Evolutionary conservation across 352 stramenopile genomes (phyloP).

Genomic region (Globisporangium mamillatum): DNA sequence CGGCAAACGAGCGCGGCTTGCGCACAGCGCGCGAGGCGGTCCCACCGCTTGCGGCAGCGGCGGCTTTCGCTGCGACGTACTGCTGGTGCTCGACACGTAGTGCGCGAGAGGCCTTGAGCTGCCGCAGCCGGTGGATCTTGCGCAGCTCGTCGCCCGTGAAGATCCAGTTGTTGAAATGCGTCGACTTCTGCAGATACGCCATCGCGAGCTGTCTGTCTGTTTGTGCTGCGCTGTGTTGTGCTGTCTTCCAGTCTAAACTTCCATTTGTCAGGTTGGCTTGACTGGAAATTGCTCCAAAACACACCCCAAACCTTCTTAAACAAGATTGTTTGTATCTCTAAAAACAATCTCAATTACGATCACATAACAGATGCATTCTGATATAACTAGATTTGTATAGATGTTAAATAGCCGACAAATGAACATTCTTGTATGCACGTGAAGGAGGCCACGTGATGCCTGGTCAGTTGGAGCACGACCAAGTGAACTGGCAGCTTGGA

Average conservation of each 20-base stretch:
- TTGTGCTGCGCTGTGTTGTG: background rate
- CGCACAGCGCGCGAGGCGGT: slow-evolving; percentile 28
- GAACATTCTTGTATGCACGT: too few relatives aligned
- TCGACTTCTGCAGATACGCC: slow-evolving; percentile 82
- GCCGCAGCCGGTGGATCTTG: slow-evolving; percentile 51
- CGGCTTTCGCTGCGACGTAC: slow-evolving; percentile 26
- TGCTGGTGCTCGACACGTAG: slow-evolving; percentile 65
- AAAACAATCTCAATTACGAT: too few relatives aligned
- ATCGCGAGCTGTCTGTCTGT: slow-evolving; percentile 25
- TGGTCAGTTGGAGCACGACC: too few relatives aligned
- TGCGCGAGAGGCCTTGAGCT: slow-evolving; percentile 59
- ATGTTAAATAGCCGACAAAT: too few relatives aligned
- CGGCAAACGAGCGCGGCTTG: slow-evolving; percentile 79
- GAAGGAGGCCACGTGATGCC: too few relatives aligned
- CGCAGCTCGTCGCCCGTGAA: slow-evolving; percentile 64
- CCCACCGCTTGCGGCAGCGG: slow-evolving; percentile 12
- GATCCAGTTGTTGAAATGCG: slow-evolving; percentile 90
- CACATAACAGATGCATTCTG: too few relatives aligned
- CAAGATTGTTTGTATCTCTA: too few relatives aligned
- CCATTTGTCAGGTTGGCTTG: background rate
- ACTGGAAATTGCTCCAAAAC: too few relatives aligned
- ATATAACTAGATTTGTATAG: too few relatives aligned
- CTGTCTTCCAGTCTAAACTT: background rate
- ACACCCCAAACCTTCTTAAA: too few relatives aligned
- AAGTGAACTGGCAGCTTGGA: background rate